Evolutionary conservation across 352 stramenopile genomes (phyloP), one percentile per base, ranked within the genome.

Genomic region (Hyaloperonospora arabidopsidis): DNA sequence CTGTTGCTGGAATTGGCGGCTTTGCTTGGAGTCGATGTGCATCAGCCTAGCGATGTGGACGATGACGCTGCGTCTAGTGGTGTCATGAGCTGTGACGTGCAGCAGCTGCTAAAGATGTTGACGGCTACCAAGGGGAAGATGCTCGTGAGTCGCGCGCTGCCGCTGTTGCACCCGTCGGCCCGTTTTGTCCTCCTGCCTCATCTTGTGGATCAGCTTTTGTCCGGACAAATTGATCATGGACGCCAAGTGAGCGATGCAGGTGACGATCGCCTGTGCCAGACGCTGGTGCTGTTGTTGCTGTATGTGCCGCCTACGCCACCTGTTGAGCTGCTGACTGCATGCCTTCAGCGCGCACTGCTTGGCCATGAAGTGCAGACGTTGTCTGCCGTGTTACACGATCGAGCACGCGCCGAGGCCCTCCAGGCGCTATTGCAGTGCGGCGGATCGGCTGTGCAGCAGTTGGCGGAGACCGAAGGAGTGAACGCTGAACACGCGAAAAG

Each of bases 371-470:
- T 83, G 11, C 48, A 81, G 32, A 74, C 83, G 45, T 69, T 93
- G 17, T 70, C 70, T 10, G 40, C 77, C n/a, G 64, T 93, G 36
- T 64, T 93, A 40, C 82, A 89, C 74, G 83, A 91, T 57, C 78
- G 83, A 15, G 72, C 75, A 17, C 76, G 76, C 40, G 76, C 75
- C 0, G 80, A 91, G 47, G 68, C 81, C 22, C 54, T 93, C 29
- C 83, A 93, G 61, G 76, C 79, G 28, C 58, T 93, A 11, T 60
- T 93, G 51, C 78, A 93, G 60, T 68, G 80, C 54, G 83, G 83
- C 44, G 76, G 68, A 13, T 59, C 68, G 0, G 71, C 78, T 3
- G 63, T 87, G 8, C 64, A 71, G 61, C 76, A 86, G 34, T 58
- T 83, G 11, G 54, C 54, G n/a, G 67, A 74, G 18, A 29, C 41